Evolutionary conservation across 495 filamentous ascomycete genomes (phyloP).

Genomic region (Penicillium daleae): DNA sequence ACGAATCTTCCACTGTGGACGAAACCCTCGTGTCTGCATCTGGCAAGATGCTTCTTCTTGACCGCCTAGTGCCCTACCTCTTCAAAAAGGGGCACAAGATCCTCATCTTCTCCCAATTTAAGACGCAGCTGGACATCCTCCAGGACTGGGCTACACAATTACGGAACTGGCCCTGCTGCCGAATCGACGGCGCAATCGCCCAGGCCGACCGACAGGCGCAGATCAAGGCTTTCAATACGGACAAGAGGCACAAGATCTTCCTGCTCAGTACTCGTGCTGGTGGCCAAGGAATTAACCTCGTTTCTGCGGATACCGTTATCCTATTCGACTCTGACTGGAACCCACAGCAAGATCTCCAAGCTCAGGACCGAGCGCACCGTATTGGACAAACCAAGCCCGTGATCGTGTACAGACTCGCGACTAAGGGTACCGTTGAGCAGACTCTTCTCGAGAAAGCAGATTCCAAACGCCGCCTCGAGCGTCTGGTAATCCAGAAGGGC

Average conservation of each 20-base stretch:
- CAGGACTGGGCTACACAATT: slow-evolving; percentile 79
- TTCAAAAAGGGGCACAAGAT: slow-evolving; percentile 82
- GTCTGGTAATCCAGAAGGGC: slow-evolving; percentile 94
- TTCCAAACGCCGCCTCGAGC: slow-evolving; percentile 90
- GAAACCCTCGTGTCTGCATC: slow-evolving; percentile 81
- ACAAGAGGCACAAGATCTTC: slow-evolving; percentile 74
- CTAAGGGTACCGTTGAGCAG: slow-evolving; percentile 90
- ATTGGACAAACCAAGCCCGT: slow-evolving; percentile 93
- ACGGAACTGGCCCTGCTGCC: slow-evolving; percentile 77
- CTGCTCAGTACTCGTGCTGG: slow-evolving; percentile 88
- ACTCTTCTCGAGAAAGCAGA: slow-evolving; percentile 86
- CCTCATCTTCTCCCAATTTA: slow-evolving; percentile 96
- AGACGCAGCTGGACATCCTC: slow-evolving; percentile 87
- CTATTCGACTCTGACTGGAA: slow-evolving; percentile 92
- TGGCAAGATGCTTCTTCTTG: slow-evolving; percentile 94
- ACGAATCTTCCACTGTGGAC: slow-evolving; percentile 59
- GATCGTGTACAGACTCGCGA: slow-evolving; percentile 93
- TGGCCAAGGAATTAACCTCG: slow-evolving; percentile 91
- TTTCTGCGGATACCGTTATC: slow-evolving; percentile 73
- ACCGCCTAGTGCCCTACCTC: slow-evolving; percentile 78
- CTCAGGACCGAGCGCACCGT: slow-evolving; percentile 90
- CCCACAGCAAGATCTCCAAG: slow-evolving; percentile 94
- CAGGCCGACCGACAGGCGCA: slow-evolving; percentile 79
- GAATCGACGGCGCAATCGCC: slow-evolving; percentile 88
- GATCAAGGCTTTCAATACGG: slow-evolving; percentile 83